phyloP scores from a whole-genome alignment of 768 basidiomycete species.

The Phanerochaete carnosa region DNA sequence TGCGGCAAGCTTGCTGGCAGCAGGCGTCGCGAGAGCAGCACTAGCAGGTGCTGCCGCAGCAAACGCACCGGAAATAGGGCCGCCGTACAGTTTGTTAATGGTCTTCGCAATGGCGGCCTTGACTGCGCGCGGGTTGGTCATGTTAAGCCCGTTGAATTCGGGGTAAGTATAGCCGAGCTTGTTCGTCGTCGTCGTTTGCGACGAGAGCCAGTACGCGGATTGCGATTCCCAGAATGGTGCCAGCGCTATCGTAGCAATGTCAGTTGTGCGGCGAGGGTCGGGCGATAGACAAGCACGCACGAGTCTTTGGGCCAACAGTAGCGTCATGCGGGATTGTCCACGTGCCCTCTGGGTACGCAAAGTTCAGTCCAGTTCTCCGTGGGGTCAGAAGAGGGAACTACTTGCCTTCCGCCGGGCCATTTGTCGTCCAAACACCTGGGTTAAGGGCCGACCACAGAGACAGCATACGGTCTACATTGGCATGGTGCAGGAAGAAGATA shows the following conservation, averaged over 20 bases:
- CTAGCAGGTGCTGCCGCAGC: background rate
- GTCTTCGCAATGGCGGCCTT: slow-evolving; percentile 28
- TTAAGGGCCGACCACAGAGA: slow-evolving; percentile 49
- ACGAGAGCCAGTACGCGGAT: slow-evolving; percentile 37
- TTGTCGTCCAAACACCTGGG: slow-evolving; percentile 34
- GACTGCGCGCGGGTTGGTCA: slow-evolving; percentile 26
- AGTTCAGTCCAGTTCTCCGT: too few relatives aligned
- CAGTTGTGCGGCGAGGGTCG: background rate
- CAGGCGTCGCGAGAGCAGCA: background rate
- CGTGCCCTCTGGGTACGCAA: too few relatives aligned
- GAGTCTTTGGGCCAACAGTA: background rate
- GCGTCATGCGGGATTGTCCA: background rate
- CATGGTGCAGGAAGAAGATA: slow-evolving; percentile 53
- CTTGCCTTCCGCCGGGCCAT: background rate
- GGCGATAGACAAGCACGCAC: background rate
- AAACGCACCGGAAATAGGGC: background rate
- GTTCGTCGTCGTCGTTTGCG: slow-evolving; percentile 23
- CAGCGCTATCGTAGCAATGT: slow-evolving; percentile 31
- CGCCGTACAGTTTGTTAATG: slow-evolving; percentile 33
- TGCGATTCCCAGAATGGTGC: slow-evolving; percentile 45
- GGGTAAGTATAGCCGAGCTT: slow-evolving; percentile 47
- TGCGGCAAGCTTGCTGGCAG: background rate
- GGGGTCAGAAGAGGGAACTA: too few relatives aligned
- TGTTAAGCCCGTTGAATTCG: slow-evolving; percentile 41
- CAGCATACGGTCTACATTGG: slow-evolving; percentile 51